These are phyloP conservation scores for Apiotrichum gamsii DNA, from an alignment of 1,284 basidiomycete species.

Conservation along the genomic window DNA sequence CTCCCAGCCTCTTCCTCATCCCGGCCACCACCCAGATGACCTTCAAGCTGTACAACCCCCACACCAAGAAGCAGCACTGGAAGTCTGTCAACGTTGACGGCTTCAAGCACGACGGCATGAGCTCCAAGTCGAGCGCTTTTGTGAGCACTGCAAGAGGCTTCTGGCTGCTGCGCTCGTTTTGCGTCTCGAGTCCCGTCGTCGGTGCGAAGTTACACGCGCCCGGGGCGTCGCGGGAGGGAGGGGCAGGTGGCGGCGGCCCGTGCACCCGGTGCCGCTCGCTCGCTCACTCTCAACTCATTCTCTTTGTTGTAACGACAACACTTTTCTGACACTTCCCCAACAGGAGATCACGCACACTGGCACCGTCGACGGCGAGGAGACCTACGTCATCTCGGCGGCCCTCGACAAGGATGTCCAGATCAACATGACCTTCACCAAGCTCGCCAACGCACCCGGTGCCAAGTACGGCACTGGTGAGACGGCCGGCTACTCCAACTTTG, in stretches of 20 bases:
- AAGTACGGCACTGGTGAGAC: slow-evolving; percentile 83
- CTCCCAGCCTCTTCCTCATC: slow-evolving; percentile 36
- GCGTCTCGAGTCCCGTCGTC: too few relatives aligned
- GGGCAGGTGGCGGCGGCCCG: too few relatives aligned
- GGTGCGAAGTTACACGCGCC: too few relatives aligned
- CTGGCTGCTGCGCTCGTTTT: too few relatives aligned
- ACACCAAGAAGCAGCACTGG: slow-evolving; percentile 72
- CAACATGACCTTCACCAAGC: slow-evolving; percentile 65
- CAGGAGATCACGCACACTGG: slow-evolving; percentile 61
- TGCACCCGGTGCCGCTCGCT: too few relatives aligned
- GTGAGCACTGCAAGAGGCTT: too few relatives aligned
- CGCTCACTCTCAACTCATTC: too few relatives aligned
- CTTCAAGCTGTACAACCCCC: slow-evolving; percentile 81
- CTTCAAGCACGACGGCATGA: slow-evolving; percentile 75
- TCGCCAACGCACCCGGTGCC: slow-evolving; percentile 71
- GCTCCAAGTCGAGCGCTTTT: slow-evolving; percentile 84
- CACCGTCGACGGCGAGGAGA: slow-evolving; percentile 57
- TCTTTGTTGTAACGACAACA: too few relatives aligned
- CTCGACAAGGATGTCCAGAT: slow-evolving; percentile 75
- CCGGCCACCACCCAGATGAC: slow-evolving; percentile 88
- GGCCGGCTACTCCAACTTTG: slow-evolving; percentile 89
- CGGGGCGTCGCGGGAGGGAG: too few relatives aligned
- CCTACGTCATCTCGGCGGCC: slow-evolving; percentile 74
- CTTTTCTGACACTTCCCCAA: too few relatives aligned
- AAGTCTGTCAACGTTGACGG: slow-evolving; percentile 82